These are phyloP conservation scores for Cyclostephanos invisitatus DNA, from an alignment of 108 stramenopile species.

Conservation along the genomic window DNA sequence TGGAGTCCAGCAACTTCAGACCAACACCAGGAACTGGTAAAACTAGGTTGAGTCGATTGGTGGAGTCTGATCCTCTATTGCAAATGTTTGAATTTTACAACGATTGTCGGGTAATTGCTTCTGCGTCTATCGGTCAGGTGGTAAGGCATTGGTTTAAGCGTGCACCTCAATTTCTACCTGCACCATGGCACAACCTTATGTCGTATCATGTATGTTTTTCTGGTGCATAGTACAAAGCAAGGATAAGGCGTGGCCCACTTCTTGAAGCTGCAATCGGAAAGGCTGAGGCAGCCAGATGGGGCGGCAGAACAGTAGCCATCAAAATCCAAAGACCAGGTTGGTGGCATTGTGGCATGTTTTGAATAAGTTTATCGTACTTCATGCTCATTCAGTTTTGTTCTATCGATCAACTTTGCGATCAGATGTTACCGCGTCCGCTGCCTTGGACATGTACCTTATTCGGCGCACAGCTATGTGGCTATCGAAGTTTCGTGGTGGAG, in stretches of 20 bases:
- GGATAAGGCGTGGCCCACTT: conserved; percentile 42
- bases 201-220: background rate
- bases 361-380: background rate
- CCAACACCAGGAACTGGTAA: conserved; percentile 15
- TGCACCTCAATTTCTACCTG: background rate
- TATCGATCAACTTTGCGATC: background rate
- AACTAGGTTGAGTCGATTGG: conserved; percentile 51
- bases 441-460: conserved; percentile 89
- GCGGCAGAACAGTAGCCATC: conserved; percentile 80
- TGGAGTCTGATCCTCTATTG: conserved; percentile 68
- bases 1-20: conserved; percentile 11
- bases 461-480: conserved; percentile 80
- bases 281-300: conserved; percentile 68
- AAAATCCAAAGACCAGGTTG: conserved; percentile 81
- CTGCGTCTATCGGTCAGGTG: conserved; percentile 70
- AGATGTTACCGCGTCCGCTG: conserved; percentile 81
- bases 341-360: background rate
- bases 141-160: background rate
- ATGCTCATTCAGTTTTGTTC: background rate
- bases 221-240: conserved; percentile 42
- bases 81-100: conserved; percentile 83
- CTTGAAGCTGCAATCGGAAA: conserved; percentile 60
- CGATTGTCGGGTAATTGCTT: conserved; percentile 48
- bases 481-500: conserved; percentile 75
- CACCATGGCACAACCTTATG: background rate